A percentile compares a stretch with the other conserved stretches of the same genome.
phyloP scores from a whole-genome alignment of 352 stramenopile species.

The Globisporangium canariense region DNA sequence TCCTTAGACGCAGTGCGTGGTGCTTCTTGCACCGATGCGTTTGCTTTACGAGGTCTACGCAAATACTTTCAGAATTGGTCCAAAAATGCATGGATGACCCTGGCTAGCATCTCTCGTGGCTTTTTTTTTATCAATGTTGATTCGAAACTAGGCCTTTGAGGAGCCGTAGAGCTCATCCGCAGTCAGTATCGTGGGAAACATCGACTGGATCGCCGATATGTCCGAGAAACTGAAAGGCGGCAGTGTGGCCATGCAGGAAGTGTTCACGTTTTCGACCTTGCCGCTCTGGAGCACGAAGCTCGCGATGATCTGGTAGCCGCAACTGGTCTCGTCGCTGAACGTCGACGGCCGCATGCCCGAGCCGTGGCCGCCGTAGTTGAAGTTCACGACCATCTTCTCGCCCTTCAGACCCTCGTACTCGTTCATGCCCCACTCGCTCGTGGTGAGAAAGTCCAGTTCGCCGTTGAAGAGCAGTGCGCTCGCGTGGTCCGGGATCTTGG shows the following conservation, averaged over 20 bases:
- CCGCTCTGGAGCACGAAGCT: conserved; percentile 14
- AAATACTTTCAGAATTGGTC: no score
- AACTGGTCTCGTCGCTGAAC: conserved; percentile 10
- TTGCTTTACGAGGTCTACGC: no score
- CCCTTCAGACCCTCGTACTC: background rate
- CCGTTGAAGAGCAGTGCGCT: conserved; percentile 32
- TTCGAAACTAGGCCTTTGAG: no score
- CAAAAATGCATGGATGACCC: no score
- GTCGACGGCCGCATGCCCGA: conserved; percentile 12
- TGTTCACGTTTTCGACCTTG: background rate
- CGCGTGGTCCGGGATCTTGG: conserved; percentile 18
- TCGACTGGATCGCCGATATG: background rate
- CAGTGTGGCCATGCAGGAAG: background rate
- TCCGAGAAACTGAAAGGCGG: background rate
- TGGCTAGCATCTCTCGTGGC: no score
- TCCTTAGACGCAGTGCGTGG: no score
- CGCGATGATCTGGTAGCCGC: conserved; percentile 18
- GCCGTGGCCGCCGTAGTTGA: conserved; percentile 24
- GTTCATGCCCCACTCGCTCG: background rate
- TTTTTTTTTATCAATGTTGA: no score
- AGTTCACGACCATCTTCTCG: conserved; percentile 17
- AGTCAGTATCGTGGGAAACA: background rate
- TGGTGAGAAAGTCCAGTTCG: conserved; percentile 21
- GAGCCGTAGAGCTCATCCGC: background rate
- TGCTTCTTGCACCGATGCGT: no score